phyloP scores from a whole-genome alignment of 805 yeast species.

The Starmerella bacillaris region DNA sequence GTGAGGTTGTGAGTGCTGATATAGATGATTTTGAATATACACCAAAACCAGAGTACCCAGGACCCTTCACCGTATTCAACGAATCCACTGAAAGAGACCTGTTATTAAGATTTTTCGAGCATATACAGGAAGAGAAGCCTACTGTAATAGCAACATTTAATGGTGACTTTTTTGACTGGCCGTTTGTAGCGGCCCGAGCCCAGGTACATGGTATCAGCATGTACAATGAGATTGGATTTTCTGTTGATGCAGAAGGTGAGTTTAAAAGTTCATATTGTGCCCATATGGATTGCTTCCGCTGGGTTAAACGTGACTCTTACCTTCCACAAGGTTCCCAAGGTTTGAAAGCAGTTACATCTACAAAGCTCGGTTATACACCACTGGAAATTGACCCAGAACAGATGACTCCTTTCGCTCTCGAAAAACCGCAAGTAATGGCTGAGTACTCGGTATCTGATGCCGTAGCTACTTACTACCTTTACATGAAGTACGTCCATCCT shows the following conservation, averaged over 20 bases:
- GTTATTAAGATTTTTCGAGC: conserved; percentile 67
- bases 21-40: conserved; percentile 95
- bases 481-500: conserved; percentile 93
- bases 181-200: conserved; percentile 83
- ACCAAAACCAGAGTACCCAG: conserved; percentile 91
- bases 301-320: conserved; percentile 97
- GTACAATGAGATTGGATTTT: conserved; percentile 88
- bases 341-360: conserved; percentile 90
- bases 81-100: conserved; percentile 70
- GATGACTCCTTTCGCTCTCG: conserved; percentile 95
- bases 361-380: conserved; percentile 89
- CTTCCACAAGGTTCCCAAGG: conserved; percentile 98
- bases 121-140: conserved; percentile 70
- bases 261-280: conserved; percentile 83
- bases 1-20: conserved; percentile 87
- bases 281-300: conserved; percentile 92
- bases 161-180: conserved; percentile 99
- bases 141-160: conserved; percentile 96
- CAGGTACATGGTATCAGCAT: conserved; percentile 66
- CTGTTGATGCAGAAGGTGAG: conserved; percentile 81
- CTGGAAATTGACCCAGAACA: conserved; percentile 91
- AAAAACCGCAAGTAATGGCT: conserved; percentile 76
- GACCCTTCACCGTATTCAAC: conserved; percentile 73
- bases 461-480: conserved; percentile 90
- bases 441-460: conserved; percentile 99